phyloP scores from a whole-genome alignment of 1,284 basidiomycete genomes.

The Marasmius oreades region DNA sequence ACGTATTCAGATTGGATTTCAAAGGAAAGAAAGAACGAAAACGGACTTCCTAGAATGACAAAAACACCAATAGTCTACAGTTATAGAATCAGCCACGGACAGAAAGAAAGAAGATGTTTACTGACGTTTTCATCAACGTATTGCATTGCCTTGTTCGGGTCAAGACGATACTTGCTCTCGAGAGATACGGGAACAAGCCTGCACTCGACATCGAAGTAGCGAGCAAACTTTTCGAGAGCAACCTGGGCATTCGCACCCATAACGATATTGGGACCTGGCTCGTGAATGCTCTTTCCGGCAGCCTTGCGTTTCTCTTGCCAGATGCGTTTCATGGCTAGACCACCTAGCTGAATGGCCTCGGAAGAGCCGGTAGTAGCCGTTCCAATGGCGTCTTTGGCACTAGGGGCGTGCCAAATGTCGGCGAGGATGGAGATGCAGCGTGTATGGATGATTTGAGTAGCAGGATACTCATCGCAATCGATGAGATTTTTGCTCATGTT shows the following conservation, averaged over 20 bases:
- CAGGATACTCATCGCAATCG: slow-evolving; percentile 80
- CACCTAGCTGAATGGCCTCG: slow-evolving; percentile 92
- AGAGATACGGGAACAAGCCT: slow-evolving; percentile 76
- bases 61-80: slow-evolving; percentile 70
- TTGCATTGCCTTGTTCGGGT: slow-evolving; percentile 83
- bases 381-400: slow-evolving; percentile 71
- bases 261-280: slow-evolving; percentile 77
- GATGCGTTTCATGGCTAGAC: slow-evolving; percentile 90
- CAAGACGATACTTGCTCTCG: slow-evolving; percentile 79
- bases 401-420: slow-evolving; percentile 90
- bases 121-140: slow-evolving; percentile 80
- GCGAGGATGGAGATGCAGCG: slow-evolving; percentile 82
- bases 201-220: slow-evolving; percentile 89
- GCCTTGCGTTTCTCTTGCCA: slow-evolving; percentile 92
- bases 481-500: slow-evolving; percentile 90
- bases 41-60: slow-evolving; percentile 70
- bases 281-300: slow-evolving; percentile 81
- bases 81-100: background rate
- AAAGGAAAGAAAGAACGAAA: slow-evolving; percentile 24
- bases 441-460: slow-evolving; percentile 77
- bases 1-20: background rate
- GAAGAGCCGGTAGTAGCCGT: slow-evolving; percentile 94
- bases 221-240: slow-evolving; percentile 87
- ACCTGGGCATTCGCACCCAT: slow-evolving; percentile 87
- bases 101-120: background rate